phyloP scores from a whole-genome alignment of 2,329 filamentous ascomycete species.

The Colletotrichum ledebouriae region DNA sequence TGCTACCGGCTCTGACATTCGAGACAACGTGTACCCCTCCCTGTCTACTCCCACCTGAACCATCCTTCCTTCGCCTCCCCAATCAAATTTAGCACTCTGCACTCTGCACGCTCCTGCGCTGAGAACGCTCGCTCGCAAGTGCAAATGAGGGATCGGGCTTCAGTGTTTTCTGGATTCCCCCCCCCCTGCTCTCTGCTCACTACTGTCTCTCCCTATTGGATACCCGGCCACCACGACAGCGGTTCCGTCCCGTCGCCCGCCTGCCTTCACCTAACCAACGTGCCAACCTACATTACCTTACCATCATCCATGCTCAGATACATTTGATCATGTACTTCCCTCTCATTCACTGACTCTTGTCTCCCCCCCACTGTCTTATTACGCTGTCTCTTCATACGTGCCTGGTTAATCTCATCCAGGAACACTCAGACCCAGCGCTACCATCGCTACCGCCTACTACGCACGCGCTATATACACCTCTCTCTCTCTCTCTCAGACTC shows the following conservation, averaged over 20 bases:
- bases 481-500: not conserved
- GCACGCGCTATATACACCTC: constrained; percentile 17
- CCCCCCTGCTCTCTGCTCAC: not conserved
- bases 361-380: constrained; percentile 42
- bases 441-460: constrained; percentile 18
- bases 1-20: constrained; percentile 40
- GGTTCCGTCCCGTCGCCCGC: constrained; percentile 30
- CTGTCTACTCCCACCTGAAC: constrained; percentile 41
- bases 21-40: constrained; percentile 41
- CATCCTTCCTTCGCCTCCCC: constrained; percentile 41
- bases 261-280: constrained; percentile 6
- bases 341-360: constrained; percentile 40
- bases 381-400: constrained; percentile 40
- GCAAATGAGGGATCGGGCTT: constrained; percentile 1
- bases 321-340: constrained; percentile 16
- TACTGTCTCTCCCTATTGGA: constrained; percentile 25
- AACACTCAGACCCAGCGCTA: constrained; percentile 38
- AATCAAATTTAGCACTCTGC: constrained; percentile 38
- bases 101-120: constrained; percentile 5
- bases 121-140: constrained; percentile 4
- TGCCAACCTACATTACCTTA: constrained; percentile 12
- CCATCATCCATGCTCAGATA: constrained; percentile 9
- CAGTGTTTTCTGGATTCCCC: not conserved
- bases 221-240: constrained; percentile 18
- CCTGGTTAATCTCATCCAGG: constrained; percentile 39